Evolutionary conservation across 331 rosid species (phyloP).

Genomic region (Cydonia oblonga): DNA sequence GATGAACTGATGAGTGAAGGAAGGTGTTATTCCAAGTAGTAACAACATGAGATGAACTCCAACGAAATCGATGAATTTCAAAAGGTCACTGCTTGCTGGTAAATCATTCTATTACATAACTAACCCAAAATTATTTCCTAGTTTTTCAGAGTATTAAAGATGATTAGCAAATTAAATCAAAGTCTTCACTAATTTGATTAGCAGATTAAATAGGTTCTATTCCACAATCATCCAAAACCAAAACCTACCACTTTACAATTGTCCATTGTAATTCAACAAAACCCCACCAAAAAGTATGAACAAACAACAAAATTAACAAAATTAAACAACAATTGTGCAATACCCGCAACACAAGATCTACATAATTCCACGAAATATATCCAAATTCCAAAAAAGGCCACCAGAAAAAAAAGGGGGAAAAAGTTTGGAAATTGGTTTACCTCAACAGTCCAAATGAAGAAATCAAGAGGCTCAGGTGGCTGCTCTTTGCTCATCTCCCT

Average conservation of each 20-base stretch:
- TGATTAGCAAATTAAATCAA: background rate
- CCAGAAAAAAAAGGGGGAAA: background rate
- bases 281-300: background rate
- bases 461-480: conserved; percentile 97
- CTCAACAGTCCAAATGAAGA: conserved; percentile 99
- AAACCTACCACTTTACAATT: conserved; percentile 1
- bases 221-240: background rate
- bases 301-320: background rate
- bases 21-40: background rate
- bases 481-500: conserved; percentile 76
- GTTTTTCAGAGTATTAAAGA: background rate
- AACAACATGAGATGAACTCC: background rate
- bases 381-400: background rate
- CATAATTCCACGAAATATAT: background rate
- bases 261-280: background rate
- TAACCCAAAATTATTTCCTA: background rate
- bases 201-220: too few species aligned
- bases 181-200: background rate
- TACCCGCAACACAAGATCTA: conserved; percentile 10
- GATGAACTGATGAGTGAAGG: background rate
- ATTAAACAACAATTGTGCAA: background rate
- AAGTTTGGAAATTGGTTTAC: conserved; percentile 22
- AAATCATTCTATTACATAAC: background rate
- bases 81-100: background rate
- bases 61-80: background rate